Percentiles rank a stretch among this genome's conserved stretches.
These are phyloP conservation scores for Firmiana major DNA, from an alignment of 345 rosid species.

Conservation along the genomic window DNA sequence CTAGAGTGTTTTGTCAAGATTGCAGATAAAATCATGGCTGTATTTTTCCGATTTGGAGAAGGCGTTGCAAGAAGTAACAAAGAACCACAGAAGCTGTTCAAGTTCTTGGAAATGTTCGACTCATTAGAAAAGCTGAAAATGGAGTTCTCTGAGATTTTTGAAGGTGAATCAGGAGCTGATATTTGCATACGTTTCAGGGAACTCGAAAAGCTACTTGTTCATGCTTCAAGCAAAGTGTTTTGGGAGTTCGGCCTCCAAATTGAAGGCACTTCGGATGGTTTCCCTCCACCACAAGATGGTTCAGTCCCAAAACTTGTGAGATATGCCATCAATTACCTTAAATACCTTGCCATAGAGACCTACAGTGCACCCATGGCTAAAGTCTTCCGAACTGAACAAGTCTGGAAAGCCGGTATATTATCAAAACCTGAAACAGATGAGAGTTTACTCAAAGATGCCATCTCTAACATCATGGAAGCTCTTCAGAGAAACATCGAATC, in stretches of 20 bases:
- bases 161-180: conserved; percentile 61
- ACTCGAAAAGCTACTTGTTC: conserved; percentile 52
- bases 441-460: conserved; percentile 44
- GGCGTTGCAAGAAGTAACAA: conserved; percentile 59
- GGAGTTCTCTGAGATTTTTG: conserved; percentile 42
- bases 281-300: conserved; percentile 49
- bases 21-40: conserved; percentile 66
- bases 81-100: conserved; percentile 66
- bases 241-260: conserved; percentile 67
- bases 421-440: conserved; percentile 48
- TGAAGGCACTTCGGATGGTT: conserved; percentile 57
- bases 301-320: conserved; percentile 58
- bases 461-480: conserved; percentile 54
- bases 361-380: conserved; percentile 48
- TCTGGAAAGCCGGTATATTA: conserved; percentile 50
- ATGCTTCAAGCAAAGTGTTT: conserved; percentile 54
- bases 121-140: conserved; percentile 47
- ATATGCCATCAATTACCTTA: conserved; percentile 61
- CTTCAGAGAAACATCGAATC: conserved; percentile 52
- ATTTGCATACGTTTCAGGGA: conserved; percentile 53
- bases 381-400: conserved; percentile 54
- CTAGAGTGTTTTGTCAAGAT: conserved; percentile 58
- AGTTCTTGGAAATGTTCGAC: conserved; percentile 61
- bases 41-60: conserved; percentile 65
- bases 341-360: conserved; percentile 40